Conservation (phyloP, 1,139 yeast genomes). For the Geotrichum bryndzae region DNA sequence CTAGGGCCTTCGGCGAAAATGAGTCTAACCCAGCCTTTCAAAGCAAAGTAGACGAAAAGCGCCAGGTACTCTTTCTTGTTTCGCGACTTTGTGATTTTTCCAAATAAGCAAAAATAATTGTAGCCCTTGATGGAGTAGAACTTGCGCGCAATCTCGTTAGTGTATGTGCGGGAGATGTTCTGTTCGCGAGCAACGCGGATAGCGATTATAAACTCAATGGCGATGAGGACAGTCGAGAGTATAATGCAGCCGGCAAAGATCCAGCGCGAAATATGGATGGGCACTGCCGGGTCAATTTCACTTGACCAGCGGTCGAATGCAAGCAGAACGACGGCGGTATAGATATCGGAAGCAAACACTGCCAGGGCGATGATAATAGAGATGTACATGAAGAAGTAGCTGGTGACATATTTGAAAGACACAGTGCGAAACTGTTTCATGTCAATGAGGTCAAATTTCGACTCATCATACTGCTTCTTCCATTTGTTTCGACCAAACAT, state of each 20-base stretch:
- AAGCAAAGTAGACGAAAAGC: conserved; percentile 59
- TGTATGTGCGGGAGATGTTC: conserved; percentile 65
- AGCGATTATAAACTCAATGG: conserved; percentile 58
- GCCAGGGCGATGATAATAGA: conserved; percentile 50
- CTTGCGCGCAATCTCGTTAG: conserved; percentile 57
- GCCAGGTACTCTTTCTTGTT: conserved; percentile 62
- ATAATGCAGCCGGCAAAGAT: conserved; percentile 79
- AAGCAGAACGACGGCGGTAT: conserved; percentile 69
- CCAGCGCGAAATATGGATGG: conserved; percentile 66
- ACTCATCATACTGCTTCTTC: conserved; percentile 28
- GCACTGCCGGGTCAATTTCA: conserved; percentile 49
- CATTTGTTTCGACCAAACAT: conserved; percentile 23
- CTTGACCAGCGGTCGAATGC: conserved; percentile 75
- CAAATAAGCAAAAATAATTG: conserved; percentile 66
- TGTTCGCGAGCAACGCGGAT: conserved; percentile 51
- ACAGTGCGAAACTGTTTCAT: conserved; percentile 49
- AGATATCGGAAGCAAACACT: conserved; percentile 65
- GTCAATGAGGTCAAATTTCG: conserved; percentile 33
- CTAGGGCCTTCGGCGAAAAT: conserved; percentile 82
- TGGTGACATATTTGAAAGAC: conserved; percentile 47
- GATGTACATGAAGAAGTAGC: conserved; percentile 50
- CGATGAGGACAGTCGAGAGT: conserved; percentile 55
- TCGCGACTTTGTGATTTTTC: conserved; percentile 57
- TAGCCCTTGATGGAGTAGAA: conserved; percentile 54
- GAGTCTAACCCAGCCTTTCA: conserved; percentile 59